These are phyloP conservation scores for Rostrohypoxylon terebratum DNA, from an alignment of 495 filamentous ascomycete species.

Conservation along the genomic window DNA sequence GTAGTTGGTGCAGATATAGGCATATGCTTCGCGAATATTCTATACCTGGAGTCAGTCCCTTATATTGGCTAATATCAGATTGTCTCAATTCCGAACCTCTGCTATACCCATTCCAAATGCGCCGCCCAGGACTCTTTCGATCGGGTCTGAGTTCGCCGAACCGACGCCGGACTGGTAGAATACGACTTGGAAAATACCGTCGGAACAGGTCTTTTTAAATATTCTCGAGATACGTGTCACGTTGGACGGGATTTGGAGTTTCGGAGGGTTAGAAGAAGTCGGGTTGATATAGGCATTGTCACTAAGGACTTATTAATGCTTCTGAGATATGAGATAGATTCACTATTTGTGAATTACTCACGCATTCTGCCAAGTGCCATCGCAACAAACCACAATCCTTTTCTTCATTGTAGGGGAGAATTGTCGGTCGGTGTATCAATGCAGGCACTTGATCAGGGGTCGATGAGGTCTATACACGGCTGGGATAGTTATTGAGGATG, in stretches of 20 bases:
- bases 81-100: slow-evolving; percentile 48
- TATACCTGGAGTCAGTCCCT: slow-evolving; percentile 42
- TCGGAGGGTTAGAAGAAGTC: slow-evolving; percentile 45
- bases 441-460: neutral
- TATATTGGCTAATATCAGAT: slow-evolving; percentile 6
- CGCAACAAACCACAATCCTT: slow-evolving; percentile 61
- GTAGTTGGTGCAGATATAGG: slow-evolving; percentile 75
- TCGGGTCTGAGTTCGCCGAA: slow-evolving; percentile 55
- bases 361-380: slow-evolving; percentile 63
- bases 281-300: slow-evolving; percentile 55
- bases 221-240: slow-evolving; percentile 63
- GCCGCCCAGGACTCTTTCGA: slow-evolving; percentile 62
- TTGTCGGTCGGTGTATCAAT: neutral
- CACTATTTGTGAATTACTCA: slow-evolving; percentile 20
- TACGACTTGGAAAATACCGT: slow-evolving; percentile 58
- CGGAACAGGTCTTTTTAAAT: slow-evolving; percentile 50
- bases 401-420: slow-evolving; percentile 42
- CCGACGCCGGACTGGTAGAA: slow-evolving; percentile 67
- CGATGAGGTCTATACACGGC: neutral
- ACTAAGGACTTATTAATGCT: slow-evolving; percentile 28
- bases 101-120: slow-evolving; percentile 62
- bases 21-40: slow-evolving; percentile 74
- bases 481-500: neutral
- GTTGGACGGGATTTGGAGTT: slow-evolving; percentile 59
- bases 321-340: neutral